A percentile compares a stretch with the other conserved stretches of the same genome.
Conservation (phyloP, 2,329 filamentous ascomycete genomes). For the Dothiorella sarmentorum region DNA sequence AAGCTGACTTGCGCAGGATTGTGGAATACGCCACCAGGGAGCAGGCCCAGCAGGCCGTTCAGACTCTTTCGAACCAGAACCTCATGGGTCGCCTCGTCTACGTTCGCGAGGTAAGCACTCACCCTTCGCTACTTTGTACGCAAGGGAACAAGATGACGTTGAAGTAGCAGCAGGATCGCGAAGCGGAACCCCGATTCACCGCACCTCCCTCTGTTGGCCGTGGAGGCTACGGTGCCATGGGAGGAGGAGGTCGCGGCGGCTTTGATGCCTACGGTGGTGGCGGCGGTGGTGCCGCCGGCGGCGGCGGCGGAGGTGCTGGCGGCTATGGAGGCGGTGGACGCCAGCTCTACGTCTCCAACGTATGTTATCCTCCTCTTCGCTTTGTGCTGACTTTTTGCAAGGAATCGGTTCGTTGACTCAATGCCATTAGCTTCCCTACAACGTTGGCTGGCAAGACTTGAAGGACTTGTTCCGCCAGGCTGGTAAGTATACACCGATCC, state of each 20-base stretch:
- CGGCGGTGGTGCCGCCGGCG: slow-evolving; percentile 48
- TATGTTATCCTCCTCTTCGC: slow-evolving; percentile 59
- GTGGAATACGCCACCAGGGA: slow-evolving; percentile 99
- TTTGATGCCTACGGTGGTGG: slow-evolving; percentile 43
- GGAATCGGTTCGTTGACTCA: slow-evolving; percentile 19
- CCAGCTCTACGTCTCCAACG: slow-evolving; percentile 97
- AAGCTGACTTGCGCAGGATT: slow-evolving; percentile 62
- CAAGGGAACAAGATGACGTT: neutral
- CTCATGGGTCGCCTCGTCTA: slow-evolving; percentile 98
- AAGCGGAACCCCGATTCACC: slow-evolving; percentile 95
- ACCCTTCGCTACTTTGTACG: no score
- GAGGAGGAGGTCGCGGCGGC: slow-evolving; percentile 29
- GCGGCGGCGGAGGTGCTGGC: slow-evolving; percentile 59
- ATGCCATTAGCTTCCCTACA: slow-evolving; percentile 77
- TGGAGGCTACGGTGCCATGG: slow-evolving; percentile 47
- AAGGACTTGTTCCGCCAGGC: slow-evolving; percentile 99
- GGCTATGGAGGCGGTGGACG: slow-evolving; percentile 63
- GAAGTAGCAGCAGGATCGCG: slow-evolving; percentile 69
- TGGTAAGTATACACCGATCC: slow-evolving; percentile 58
- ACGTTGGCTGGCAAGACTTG: slow-evolving; percentile 96
- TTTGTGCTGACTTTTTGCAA: slow-evolving; percentile 16
- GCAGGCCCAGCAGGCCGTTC: slow-evolving; percentile 95
- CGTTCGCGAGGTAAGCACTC: slow-evolving; percentile 76
- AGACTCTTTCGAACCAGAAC: slow-evolving; percentile 97
- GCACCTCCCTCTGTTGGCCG: slow-evolving; percentile 54